Evolutionary conservation across 768 basidiomycete species (phyloP), one percentile per base, ranked within the genome.

Genomic region (Boletus insuetus): DNA sequence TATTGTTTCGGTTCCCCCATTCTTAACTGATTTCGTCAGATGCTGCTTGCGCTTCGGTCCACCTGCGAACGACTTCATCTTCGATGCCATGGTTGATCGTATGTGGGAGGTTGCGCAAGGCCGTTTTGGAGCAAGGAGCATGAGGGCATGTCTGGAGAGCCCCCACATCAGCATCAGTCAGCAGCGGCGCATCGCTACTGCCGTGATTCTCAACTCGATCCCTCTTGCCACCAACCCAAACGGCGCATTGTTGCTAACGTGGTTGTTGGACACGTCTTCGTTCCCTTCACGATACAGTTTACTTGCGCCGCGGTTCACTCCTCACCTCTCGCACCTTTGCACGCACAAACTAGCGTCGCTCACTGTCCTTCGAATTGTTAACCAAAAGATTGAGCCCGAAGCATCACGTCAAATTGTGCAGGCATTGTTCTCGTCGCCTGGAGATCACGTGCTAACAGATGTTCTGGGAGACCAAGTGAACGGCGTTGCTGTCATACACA

Each of bases 31-130:
- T 43, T n/a, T 16, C 2, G 43, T 44, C 55, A 92, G 91, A 70
- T 90, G 91, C 71, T 93, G 94, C 70, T 78, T 98, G 41, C 87
- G 91, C 35, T 98, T 98, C 65, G 90, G 91, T 44, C 74, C 87
- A 37, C 95, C 95, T 34, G 83, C 82, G 31, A 95, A 93, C 53
- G 93, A 96, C 60, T 98, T 98, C 71, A 90, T 98, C 55, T 98
- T 98, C 70, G 95, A 98, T 69, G 94, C 93, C 29, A 98, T 98
- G 79, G 87, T 91, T 44, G 96, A 98, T 71, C 91, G 97, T 39
- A 89, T 97, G 76, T 98, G 97, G 94, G 97, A 98, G 75, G 81
- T 99, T 50, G 96, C 94, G 0, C 96, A 98, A 75, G 96, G 96
- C 22, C 86, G 97, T 34, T 99, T 97, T 65, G 97, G 97, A 51